Base-by-base conservation (phyloP, 2,329 filamentous ascomycete species). In the Diaporthe capsici region DNA sequence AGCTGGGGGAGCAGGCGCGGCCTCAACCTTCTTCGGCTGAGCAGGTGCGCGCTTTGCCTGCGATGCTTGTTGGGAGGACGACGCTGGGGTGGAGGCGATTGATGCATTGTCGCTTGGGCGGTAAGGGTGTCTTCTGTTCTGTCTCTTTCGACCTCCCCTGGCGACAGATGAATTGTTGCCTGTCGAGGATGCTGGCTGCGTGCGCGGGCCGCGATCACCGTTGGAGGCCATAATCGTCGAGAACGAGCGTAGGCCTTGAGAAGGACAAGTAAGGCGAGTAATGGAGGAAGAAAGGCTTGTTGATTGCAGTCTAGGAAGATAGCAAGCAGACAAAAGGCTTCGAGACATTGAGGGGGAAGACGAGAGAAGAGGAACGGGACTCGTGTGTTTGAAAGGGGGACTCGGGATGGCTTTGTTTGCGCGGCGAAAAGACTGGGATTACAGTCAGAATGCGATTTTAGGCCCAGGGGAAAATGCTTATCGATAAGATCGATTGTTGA, bases 71-170 rank as follows among this genome's bases (percentile, higher is more conserved):
- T 51, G 47, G 12, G 44, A 39, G 12, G 65, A 68, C 3, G 47
- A 39, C 17, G 31, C 47, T 39, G 47, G 49, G 8, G 12, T 39
- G 22, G 65, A 68, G 13, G 47, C 28, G 65, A 68, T 28, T 53
- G 49, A n/a, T 22, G 65, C 65, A 37, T 20, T 68, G 12, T 68
- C 65, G 22, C 22, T 68, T 25, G 65, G 65, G 28, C 65, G 65
- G n/a, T 68, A 68, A n/a, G 65, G 65, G n/a, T 68, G 65, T 22
- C 34, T 68, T 28, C 65, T 68, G 65, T 68, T 68, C 47, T 68
- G 65, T 20, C 65, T 53, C 31, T 37, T 68, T 7, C 65, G 65
- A 42, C 65, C 65, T 42, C 65, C 65, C 47, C 65, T 39, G 65
- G 47, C 28, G 2, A 53, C 63, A 34, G 47, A 34, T 5, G 63